Conservation (phyloP, 2,329 filamentous ascomycete species). For the Colletotrichum melonis region DNA sequence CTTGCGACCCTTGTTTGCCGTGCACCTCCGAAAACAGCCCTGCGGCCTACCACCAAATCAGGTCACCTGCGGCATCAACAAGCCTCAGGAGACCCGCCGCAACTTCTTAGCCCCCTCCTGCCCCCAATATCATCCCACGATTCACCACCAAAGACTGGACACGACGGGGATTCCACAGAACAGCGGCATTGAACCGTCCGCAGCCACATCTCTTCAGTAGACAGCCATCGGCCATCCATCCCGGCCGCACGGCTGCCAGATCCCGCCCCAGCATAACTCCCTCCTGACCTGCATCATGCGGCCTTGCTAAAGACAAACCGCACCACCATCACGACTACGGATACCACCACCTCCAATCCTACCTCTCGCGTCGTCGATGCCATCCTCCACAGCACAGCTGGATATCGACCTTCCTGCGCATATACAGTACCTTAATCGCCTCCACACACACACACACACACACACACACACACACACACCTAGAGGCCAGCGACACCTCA, state of each 20-base stretch:
- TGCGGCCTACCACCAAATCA: constrained; percentile 27
- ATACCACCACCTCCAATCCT: constrained; percentile 1
- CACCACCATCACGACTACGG: not conserved
- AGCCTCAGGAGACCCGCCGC: constrained; percentile 18
- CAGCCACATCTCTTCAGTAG: not conserved
- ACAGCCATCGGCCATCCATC: not conserved
- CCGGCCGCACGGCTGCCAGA: constrained; percentile 16
- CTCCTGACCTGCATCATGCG: constrained; percentile 31
- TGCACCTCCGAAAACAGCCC: constrained; percentile 17
- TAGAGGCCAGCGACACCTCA: not conserved
- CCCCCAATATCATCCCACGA: constrained; percentile 8
- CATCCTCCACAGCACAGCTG: not conserved
- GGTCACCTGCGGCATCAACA: constrained; percentile 24
- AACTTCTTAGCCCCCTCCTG: not conserved
- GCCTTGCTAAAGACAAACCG: constrained; percentile 22
- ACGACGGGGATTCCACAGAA: not conserved
- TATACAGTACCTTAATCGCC: not conserved
- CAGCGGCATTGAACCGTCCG: not conserved
- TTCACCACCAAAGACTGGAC: constrained; percentile 2
- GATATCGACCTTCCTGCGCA: not conserved
- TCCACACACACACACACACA: constrained; percentile 2
- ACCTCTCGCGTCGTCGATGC: not conserved
- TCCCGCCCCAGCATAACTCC: constrained; percentile 8
- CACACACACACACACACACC: constrained; percentile 1
- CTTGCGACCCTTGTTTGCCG: not conserved